A percentile compares a stretch with the other conserved stretches of the same genome.
Conservation (phyloP, 2,329 filamentous ascomycete species). For the Fusarium sp. region DNA sequence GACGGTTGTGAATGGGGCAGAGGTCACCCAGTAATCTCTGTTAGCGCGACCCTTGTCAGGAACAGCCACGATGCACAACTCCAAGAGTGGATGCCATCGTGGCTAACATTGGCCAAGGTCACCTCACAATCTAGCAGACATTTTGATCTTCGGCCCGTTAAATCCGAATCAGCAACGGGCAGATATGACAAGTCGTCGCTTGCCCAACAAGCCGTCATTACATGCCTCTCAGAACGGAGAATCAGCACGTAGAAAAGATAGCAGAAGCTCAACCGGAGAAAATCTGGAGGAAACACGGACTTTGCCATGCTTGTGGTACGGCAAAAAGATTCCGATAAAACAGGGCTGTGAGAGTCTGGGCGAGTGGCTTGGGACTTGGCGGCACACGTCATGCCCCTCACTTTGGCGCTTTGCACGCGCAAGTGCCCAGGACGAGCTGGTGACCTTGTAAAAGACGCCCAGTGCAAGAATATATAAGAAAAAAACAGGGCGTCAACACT, state of each 20-base stretch:
- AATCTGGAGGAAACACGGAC: neutral
- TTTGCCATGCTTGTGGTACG: slow-evolving; percentile 29
- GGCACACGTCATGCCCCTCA: slow-evolving; percentile 48
- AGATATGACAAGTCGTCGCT: neutral
- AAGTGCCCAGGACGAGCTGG: slow-evolving; percentile 19
- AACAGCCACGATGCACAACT: slow-evolving; percentile 19
- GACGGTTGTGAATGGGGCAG: neutral
- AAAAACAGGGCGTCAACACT: slow-evolving; percentile 5
- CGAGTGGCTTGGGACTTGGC: slow-evolving; percentile 48
- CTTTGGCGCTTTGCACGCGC: slow-evolving; percentile 37
- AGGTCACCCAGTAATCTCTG: slow-evolving; percentile 8
- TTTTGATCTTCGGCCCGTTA: slow-evolving; percentile 26
- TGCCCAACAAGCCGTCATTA: neutral
- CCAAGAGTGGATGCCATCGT: slow-evolving; percentile 11
- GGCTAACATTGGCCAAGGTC: slow-evolving; percentile 8
- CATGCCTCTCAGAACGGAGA: neutral
- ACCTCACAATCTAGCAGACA: slow-evolving; percentile 12
- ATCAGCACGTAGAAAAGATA: neutral
- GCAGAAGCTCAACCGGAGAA: neutral
- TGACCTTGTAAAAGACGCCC: slow-evolving; percentile 23
- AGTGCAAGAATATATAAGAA: neutral
- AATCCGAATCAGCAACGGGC: neutral
- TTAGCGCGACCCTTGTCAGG: slow-evolving; percentile 14
- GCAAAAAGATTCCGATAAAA: slow-evolving; percentile 40
- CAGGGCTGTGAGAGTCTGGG: slow-evolving; percentile 45